Conservation (phyloP, 495 filamentous ascomycete genomes). For the Talaromyces liani region DNA sequence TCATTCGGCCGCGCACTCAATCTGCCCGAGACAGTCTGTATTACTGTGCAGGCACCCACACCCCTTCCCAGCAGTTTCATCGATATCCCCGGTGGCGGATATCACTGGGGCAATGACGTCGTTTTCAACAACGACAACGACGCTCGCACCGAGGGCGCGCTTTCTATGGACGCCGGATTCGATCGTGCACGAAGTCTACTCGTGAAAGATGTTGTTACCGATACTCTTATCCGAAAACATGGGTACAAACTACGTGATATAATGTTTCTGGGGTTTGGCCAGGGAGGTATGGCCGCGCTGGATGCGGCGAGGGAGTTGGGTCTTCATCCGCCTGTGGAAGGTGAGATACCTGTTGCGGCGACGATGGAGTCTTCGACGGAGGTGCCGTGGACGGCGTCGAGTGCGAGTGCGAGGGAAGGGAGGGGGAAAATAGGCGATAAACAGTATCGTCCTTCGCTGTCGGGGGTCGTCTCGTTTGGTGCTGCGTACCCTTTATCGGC, state of each 20-base stretch:
- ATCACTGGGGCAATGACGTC: constrained; percentile 92
- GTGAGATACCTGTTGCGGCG: constrained; percentile 10
- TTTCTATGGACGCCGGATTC: constrained; percentile 81
- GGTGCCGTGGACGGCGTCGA: not conserved
- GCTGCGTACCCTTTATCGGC: constrained; percentile 55
- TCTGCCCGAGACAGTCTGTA: constrained; percentile 70
- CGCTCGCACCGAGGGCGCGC: constrained; percentile 39
- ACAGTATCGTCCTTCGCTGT: constrained; percentile 14
- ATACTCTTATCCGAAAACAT: constrained; percentile 56
- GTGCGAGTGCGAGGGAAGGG: constrained; percentile 16
- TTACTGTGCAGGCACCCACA: constrained; percentile 68
- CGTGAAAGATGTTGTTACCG: constrained; percentile 48
- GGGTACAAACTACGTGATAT: constrained; percentile 64
- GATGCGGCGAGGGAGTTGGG: constrained; percentile 39
- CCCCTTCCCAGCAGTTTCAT: constrained; percentile 63
- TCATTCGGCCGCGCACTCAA: constrained; percentile 63
- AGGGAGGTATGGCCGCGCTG: constrained; percentile 77
- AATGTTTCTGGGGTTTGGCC: constrained; percentile 75
- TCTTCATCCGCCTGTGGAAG: constrained; percentile 9
- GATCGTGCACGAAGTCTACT: constrained; percentile 42
- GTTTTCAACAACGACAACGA: constrained; percentile 43
- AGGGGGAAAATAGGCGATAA: constrained; percentile 12
- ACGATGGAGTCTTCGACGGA: not conserved
- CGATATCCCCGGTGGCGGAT: constrained; percentile 53
- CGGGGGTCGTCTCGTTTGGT: constrained; percentile 72